Base-by-base conservation (phyloP, 148 eudicot genomes). In the Diospyros lotus region DNA sequence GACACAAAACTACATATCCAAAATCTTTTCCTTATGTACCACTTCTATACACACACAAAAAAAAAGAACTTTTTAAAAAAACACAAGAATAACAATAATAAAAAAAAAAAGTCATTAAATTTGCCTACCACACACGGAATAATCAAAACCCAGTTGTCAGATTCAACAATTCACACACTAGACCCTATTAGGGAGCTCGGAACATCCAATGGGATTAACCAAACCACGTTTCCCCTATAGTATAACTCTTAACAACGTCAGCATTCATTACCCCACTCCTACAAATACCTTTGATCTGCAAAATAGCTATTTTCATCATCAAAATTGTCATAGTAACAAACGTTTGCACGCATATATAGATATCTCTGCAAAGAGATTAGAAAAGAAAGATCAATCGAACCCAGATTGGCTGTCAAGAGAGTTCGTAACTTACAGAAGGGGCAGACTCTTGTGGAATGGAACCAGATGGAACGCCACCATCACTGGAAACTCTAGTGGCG, bases 401-500 rank as follows among this genome's bases (percentile, higher is more conserved):
- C 56, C 71, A 54, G 41, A 67, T 69, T 48, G 39, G 63, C 40
- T 48, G 28, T 50, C 28, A 14, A 68, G 61, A 43, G 14, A 58
- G 72, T 1, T 55, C 9, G 46, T 44, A 68, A 73, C 90, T 81
- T 75, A 90, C 94, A 76, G 90, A 83, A 84, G 87, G 13, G 1
- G 83, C 71, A 45, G 90, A 80, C 4, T 75, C 82, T 40, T 82
- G 80, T 28, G 81, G 45, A 76, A 53, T 12, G 64, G 82, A 73
- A 77, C 79, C 85, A 59, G 70, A 5, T 67, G 65, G 74, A 52
- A 41, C 80, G 9, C 75, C 80, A 74, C 75, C 82, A 64, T 79
- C 88, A 60, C 88, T 70, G 66, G 71, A 72, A 60, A 74, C 86
- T 76, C 83, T 82, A 52, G 86, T 15, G 52, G 66, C 61, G 58